Percentiles rank a stretch among this genome's conserved stretches.
phyloP scores from a whole-genome alignment of 2,329 filamentous ascomycete genomes.

The Boeremia lycopersici region DNA sequence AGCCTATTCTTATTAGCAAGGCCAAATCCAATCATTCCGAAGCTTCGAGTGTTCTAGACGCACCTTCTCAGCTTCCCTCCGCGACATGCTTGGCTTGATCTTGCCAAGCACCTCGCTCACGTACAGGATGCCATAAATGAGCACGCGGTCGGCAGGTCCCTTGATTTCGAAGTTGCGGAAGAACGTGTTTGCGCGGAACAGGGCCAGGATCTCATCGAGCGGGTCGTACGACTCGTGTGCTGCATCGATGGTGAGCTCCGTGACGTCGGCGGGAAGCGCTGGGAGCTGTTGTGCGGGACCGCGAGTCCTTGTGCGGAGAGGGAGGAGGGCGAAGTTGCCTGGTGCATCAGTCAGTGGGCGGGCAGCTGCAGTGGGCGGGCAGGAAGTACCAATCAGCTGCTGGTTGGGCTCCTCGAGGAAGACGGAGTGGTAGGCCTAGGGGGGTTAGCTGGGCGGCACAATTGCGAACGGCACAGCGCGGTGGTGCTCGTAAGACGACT shows the following conservation, averaged over 20 bases:
- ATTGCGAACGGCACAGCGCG: neutral
- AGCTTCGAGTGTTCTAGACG: neutral
- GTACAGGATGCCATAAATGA: conserved; percentile 97
- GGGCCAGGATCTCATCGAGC: conserved; percentile 86
- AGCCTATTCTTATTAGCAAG: conserved; percentile 58
- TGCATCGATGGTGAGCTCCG: conserved; percentile 69
- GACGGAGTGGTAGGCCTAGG: conserved; percentile 96
- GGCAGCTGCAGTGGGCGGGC: neutral
- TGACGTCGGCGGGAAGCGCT: conserved; percentile 58
- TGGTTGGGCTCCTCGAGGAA: conserved; percentile 82
- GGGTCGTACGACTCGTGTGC: conserved; percentile 95
- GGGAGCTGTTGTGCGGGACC: conserved; percentile 91
- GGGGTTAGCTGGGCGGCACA: conserved; percentile 19
- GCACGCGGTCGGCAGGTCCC: conserved; percentile 87
- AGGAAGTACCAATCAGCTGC: conserved; percentile 63
- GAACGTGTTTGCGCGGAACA: conserved; percentile 98
- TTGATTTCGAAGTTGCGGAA: conserved; percentile 99
- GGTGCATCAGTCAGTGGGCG: conserved; percentile 9
- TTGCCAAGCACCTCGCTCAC: conserved; percentile 88
- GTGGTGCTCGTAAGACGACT: neutral
- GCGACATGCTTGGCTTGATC: conserved; percentile 75
- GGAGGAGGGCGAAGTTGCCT: conserved; percentile 94
- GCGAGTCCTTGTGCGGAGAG: conserved; percentile 90
- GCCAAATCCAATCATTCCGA: neutral
- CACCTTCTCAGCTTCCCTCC: conserved; percentile 72